Evolutionary conservation across 495 filamentous ascomycete species (phyloP).

Genomic region (Penicillium bovifimosum): DNA sequence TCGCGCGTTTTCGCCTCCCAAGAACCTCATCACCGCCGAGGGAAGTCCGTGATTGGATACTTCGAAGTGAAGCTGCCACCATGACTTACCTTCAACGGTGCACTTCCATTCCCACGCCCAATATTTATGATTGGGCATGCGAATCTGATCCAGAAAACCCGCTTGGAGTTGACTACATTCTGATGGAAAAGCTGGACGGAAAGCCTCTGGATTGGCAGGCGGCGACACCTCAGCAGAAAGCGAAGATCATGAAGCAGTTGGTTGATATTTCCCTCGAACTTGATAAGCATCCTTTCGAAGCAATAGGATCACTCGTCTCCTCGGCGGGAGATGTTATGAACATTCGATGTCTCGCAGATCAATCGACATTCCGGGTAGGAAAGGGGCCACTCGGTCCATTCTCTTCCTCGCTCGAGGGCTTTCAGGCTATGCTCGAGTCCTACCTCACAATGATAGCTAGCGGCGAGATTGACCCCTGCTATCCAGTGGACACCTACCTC

Average conservation of each 20-base stretch:
- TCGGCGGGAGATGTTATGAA: neutral
- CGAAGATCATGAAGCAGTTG: constrained; percentile 32
- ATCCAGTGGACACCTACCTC: constrained; percentile 21
- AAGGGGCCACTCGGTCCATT: constrained; percentile 15
- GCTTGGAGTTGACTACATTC: constrained; percentile 25
- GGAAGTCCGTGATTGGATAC: constrained; percentile 15
- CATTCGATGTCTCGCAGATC: constrained; percentile 1
- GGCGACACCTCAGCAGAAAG: constrained; percentile 15
- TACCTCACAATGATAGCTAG: constrained; percentile 4
- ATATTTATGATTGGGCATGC: constrained; percentile 8
- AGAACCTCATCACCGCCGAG: constrained; percentile 7
- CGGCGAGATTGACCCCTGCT: constrained; percentile 5
- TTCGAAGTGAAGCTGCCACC: constrained; percentile 23
- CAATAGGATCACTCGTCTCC: constrained; percentile 17
- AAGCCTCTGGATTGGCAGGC: constrained; percentile 24
- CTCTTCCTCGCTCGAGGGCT: constrained; percentile 8
- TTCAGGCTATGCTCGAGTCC: constrained; percentile 1
- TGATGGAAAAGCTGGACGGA: constrained; percentile 34
- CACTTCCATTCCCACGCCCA: constrained; percentile 10
- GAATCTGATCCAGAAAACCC: constrained; percentile 17
- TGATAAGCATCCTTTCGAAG: constrained; percentile 26
- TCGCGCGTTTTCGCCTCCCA: constrained; percentile 6
- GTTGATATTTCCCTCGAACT: constrained; percentile 31
- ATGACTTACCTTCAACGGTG: constrained; percentile 18
- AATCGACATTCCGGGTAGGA: constrained; percentile 15